A percentile compares a stretch with the other conserved stretches of the same genome.
phyloP scores from a whole-genome alignment of 1,284 basidiomycete genomes.

The Cystobasidium sp. region DNA sequence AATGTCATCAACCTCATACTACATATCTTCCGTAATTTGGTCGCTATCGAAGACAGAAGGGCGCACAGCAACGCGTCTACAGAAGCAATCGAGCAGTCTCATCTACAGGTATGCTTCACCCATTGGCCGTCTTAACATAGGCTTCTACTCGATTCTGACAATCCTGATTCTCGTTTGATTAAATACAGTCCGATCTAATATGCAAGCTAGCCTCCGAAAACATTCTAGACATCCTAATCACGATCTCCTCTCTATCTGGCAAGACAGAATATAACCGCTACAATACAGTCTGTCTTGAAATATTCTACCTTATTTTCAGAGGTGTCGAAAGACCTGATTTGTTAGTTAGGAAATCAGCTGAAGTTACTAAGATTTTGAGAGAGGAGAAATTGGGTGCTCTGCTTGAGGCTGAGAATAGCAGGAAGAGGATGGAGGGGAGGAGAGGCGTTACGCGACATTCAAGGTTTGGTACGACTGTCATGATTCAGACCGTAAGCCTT shows the following conservation, averaged over 20 bases:
- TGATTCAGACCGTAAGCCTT: conserved; percentile 31
- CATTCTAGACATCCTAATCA: conserved; percentile 76
- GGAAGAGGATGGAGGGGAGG: conserved; percentile 63
- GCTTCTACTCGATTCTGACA: not conserved
- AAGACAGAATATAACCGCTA: conserved; percentile 76
- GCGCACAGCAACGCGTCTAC: conserved; percentile 68
- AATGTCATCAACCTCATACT: conserved; percentile 87
- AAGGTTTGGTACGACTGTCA: conserved; percentile 58
- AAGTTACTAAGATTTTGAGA: conserved; percentile 40
- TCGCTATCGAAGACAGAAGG: conserved; percentile 77
- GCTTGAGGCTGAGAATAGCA: conserved; percentile 71
- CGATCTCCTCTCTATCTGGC: conserved; percentile 75
- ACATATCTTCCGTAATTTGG: conserved; percentile 84
- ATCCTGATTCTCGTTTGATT: not conserved
- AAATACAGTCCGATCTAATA: conserved; percentile 68
- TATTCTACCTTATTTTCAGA: conserved; percentile 82
- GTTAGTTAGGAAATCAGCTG: conserved; percentile 37
- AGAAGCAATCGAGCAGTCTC: conserved; percentile 74
- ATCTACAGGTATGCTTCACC: conserved; percentile 64
- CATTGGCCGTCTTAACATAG: not conserved
- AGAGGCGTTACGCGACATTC: conserved; percentile 75
- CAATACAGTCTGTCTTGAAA: conserved; percentile 87
- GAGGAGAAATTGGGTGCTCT: conserved; percentile 57
- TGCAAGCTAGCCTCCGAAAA: conserved; percentile 72
- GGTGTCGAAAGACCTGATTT: conserved; percentile 65